Base-by-base conservation (phyloP, 441 rosid species). In the Euphorbia schlechtendalii region DNA sequence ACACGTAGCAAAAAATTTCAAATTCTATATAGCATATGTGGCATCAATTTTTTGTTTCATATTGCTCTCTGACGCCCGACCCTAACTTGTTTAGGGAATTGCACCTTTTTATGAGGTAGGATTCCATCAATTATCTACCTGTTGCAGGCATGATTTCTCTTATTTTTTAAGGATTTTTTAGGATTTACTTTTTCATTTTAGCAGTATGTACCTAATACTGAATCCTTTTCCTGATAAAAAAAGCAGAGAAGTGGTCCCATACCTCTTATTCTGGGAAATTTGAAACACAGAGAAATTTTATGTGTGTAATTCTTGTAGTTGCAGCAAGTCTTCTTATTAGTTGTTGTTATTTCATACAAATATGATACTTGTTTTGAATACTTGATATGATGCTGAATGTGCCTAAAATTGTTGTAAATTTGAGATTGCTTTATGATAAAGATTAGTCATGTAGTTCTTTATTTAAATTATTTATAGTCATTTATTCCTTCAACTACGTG, bases 81-180 rank as follows among this genome's bases (percentile, higher is more conserved):
- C 34, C 28, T 67, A 15, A 15, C 54, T 22, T 64, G 52, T 51
- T 57, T 96, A 92, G 98, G 89, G 96, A 87, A 77, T 77, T 92
- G 80, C n/a, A n/a, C n/a, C n/a, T n/a, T n/a, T n/a, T n/a, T n/a
- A n/a, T n/a, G n/a, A n/a, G 98, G 98, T 54, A 71, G 76, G 78
- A 88, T 92, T 55, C 98, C 98, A n/a, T 82, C 89, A 12, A 96
- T 92, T 62, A 84, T n/a, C n/a, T n/a, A n/a, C n/a, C n/a, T n/a
- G n/a, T 92, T 59, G 98, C 96, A 27, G 1, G 30, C 4, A 27
- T 27, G 2, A 27, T 1, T 27, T 27, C 30, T 27, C 4, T 8
- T 13, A 10, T 12, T 4, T 34, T 5, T 3, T 4, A 27, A 48
- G 20, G 56, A 63, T 58, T 7, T 15, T 4, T 27, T 27, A 27